phyloP scores from a whole-genome alignment of 73 alveolate genomes.

The Tetrahymena malaccensis region DNA sequence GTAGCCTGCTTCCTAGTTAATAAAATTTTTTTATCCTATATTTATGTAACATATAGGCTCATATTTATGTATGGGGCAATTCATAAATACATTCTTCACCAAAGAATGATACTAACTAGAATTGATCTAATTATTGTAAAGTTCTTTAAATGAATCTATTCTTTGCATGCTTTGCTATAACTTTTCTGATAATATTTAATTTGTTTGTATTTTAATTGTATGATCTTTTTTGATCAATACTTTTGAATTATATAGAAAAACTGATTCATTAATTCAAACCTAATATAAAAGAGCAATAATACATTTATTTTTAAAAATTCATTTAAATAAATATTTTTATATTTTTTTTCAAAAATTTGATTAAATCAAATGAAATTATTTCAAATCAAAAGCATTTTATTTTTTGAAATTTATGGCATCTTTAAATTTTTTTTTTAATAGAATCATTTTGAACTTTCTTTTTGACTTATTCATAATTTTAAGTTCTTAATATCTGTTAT shows the following conservation, averaged over 20 bases:
- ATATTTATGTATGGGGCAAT: neutral
- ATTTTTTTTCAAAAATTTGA: neutral
- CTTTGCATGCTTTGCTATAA: neutral
- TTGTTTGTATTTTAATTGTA: neutral
- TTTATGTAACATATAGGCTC: neutral
- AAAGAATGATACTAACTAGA: neutral
- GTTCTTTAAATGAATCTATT: neutral
- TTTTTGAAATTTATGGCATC: too few relatives aligned
- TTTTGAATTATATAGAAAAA: neutral
- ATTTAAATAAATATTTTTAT: too few relatives aligned
- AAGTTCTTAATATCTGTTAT: too few relatives aligned
- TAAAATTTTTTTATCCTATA: neutral
- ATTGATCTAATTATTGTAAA: neutral
- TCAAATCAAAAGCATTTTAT: too few relatives aligned
- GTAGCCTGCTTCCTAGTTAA: neutral
- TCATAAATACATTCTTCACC: neutral
- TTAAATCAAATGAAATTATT: too few relatives aligned
- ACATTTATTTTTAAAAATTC: neutral
- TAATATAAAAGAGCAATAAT: neutral
- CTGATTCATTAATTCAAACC: neutral
- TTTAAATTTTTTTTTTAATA: too few relatives aligned
- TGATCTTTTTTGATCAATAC: neutral
- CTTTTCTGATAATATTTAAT: neutral
- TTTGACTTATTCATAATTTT: too few relatives aligned
- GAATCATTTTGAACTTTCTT: too few relatives aligned